A percentile compares a stretch with the other conserved stretches of the same genome.
These are phyloP conservation scores for Elaeis guineensis DNA, from an alignment of 176 grass and related monocot species.

Conservation along the genomic window DNA sequence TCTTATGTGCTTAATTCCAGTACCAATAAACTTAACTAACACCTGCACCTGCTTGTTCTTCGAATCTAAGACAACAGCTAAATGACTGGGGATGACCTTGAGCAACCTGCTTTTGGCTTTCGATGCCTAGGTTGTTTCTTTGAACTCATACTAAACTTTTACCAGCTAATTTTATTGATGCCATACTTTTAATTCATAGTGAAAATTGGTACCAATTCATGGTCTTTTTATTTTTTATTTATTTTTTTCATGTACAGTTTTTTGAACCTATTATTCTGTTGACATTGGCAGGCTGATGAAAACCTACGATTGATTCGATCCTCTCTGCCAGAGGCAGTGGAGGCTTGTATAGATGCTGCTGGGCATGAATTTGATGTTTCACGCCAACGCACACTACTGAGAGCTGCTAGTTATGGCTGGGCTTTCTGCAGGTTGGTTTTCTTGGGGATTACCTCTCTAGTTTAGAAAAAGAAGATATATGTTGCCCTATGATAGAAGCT, in stretches of 20 bases:
- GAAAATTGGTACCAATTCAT: background rate
- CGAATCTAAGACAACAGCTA: no score
- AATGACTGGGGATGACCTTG: no score
- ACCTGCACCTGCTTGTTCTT: no score
- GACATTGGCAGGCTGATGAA: conserved; percentile 69
- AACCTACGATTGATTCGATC: conserved; percentile 74
- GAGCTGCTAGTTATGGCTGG: conserved; percentile 85
- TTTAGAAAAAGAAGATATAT: background rate
- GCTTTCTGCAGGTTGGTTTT: conserved; percentile 83
- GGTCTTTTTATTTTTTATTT: background rate
- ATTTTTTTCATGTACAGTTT: conserved; percentile 6
- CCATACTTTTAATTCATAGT: no score
- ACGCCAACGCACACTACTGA: conserved; percentile 67
- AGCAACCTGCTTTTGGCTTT: no score
- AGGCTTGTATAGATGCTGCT: conserved; percentile 85
- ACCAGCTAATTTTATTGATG: no score
- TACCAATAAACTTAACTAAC: no score
- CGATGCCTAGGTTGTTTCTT: no score
- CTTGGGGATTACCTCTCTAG: background rate
- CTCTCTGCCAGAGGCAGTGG: conserved; percentile 75
- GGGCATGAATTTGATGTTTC: conserved; percentile 93
- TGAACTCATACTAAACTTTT: no score
- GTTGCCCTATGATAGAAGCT: no score
- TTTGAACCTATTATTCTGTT: conserved; percentile 6
- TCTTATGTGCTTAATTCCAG: no score